Evolutionary conservation across 768 basidiomycete species (phyloP), one percentile per base, ranked within the genome.

Genomic region (Kwoniella europaea): DNA sequence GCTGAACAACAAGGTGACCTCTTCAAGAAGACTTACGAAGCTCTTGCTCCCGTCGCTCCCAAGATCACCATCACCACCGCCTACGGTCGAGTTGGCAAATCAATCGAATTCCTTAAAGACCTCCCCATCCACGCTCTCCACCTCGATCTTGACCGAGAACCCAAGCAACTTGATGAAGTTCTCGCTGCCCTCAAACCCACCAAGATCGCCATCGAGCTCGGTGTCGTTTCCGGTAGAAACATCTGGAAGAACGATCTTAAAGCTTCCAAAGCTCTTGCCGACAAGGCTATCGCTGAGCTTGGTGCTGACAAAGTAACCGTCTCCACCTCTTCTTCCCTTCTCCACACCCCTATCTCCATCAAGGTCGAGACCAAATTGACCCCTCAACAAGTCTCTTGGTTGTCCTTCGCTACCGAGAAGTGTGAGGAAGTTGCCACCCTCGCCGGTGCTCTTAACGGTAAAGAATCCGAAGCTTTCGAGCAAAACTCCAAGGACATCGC

Each of bases 211-310:
- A 88, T 99, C 63, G 98, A 97, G 52, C 90, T 98, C 73, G 97
- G 97, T 85, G 84, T 98, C 72, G 92, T 99, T 74, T 98, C 97
- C 56, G 97, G 97, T 65, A 94, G 97, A 83, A 98, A 98, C 88
- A 93, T 99, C 87, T 99, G 97, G 97, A 99, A 98, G 90, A 91
- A 89, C 73, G 95, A 98, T 86, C 90, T 98, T 78, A 86, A 87
- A 73, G 90, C 89, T 65, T 90, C 93, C 68, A 88, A 94, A 85
- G 90, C 90, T 83, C 85, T 89, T 58, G 92, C 88, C 67, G 90
- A 95, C 86, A 91, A 90, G 84, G 94, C 93, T 58, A 86, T 97
- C 78, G 89, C 90, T 64, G 87, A 86, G 53, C 90, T 98, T 79
- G 94, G 95, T 69, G 85, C 87, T 72, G 85, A 85, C 71, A 92